Conservation (phyloP, 192 early-diverging fungal species). For the Backusella circina region DNA sequence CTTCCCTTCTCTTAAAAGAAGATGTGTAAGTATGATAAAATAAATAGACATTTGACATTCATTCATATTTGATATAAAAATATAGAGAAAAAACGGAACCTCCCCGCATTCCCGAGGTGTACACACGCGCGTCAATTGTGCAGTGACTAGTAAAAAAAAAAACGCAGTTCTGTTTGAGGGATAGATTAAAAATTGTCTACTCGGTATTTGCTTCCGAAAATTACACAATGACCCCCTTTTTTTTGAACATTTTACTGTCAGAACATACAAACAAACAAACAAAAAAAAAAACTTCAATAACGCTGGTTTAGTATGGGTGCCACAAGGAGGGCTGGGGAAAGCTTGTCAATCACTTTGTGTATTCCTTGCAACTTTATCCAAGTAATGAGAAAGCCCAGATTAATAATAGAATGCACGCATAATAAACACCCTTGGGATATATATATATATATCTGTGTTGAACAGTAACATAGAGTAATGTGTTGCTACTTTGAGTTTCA, state of each 20-base stretch:
- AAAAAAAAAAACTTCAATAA: neutral
- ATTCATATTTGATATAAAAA: neutral
- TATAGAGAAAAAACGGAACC: constrained; percentile 5
- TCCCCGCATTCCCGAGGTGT: constrained; percentile 19
- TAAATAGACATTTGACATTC: neutral
- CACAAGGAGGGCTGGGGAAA: neutral
- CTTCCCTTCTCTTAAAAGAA: neutral
- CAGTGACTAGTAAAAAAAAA: neutral
- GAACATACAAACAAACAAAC: neutral
- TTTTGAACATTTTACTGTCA: constrained; percentile 13
- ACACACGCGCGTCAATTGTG: constrained; percentile 12
- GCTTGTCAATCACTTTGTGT: neutral
- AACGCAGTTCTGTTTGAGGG: constrained; percentile 7
- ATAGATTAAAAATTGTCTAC: constrained; percentile 24
- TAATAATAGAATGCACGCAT: neutral
- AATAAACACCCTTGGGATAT: neutral
- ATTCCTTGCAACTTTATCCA: neutral
- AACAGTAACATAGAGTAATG: neutral
- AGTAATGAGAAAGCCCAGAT: neutral
- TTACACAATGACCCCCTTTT: neutral
- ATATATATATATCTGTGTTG: neutral
- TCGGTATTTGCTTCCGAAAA: constrained; percentile 16
- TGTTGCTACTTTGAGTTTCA: neutral
- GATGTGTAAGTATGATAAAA: neutral
- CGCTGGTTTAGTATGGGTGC: neutral